phyloP scores from a whole-genome alignment of 345 rosid species.

The Erysimum cheiranthoides region DNA sequence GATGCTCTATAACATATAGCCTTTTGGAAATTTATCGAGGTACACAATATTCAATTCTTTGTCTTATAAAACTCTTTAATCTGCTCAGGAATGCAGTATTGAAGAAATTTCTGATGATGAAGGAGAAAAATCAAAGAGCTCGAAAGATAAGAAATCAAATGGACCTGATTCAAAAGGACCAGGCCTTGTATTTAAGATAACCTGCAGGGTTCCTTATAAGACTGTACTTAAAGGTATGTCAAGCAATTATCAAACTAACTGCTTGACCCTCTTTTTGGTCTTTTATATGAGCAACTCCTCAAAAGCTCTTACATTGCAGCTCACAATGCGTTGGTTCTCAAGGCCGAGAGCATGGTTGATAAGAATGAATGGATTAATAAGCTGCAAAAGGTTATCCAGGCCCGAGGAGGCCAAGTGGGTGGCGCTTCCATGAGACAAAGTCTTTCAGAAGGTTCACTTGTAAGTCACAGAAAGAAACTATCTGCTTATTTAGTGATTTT shows the following conservation, averaged over 20 bases:
- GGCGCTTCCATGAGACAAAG: constrained; percentile 75
- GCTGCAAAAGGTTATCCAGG: constrained; percentile 66
- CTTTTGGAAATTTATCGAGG: background rate
- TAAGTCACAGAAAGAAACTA: constrained; percentile 50
- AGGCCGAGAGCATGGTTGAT: constrained; percentile 88
- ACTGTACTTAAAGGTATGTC: constrained; percentile 77
- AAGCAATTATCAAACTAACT: background rate
- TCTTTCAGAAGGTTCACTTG: constrained; percentile 94
- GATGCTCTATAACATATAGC: background rate
- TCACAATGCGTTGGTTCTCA: constrained; percentile 76
- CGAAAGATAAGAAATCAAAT: constrained; percentile 83
- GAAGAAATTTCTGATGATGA: constrained; percentile 89
- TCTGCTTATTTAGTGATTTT: background rate
- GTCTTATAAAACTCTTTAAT: constrained; percentile 22
- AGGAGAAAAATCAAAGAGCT: constrained; percentile 70
- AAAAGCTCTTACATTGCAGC: constrained; percentile 55
- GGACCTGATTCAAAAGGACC: constrained; percentile 77
- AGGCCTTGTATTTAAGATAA: constrained; percentile 81
- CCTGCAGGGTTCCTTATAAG: constrained; percentile 89
- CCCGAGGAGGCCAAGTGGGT: constrained; percentile 69
- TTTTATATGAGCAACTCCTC: constrained; percentile 19
- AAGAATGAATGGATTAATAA: constrained; percentile 91
- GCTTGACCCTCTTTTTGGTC: constrained; percentile 10
- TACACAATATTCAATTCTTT: background rate
- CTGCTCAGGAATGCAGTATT: constrained; percentile 76